Conservation (phyloP, 441 rosid genomes). For the Erodium chrysanthum region DNA sequence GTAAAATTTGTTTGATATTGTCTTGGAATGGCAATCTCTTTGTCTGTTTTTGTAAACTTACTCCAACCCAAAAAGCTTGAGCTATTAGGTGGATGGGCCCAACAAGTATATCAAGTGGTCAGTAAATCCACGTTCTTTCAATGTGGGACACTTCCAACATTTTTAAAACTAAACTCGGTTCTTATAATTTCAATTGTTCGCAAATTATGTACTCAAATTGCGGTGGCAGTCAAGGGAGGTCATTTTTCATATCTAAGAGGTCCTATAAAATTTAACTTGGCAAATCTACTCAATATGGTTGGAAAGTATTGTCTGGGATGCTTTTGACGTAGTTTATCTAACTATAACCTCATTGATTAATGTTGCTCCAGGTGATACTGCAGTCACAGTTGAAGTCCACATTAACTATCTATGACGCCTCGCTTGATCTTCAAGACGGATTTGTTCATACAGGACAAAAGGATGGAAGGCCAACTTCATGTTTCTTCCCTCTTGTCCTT, state of each 20-base stretch:
- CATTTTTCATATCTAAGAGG: background rate
- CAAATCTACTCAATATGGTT: background rate
- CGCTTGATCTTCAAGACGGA: constrained; percentile 96
- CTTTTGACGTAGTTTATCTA: background rate
- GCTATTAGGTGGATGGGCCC: too few relatives aligned
- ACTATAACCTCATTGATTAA: constrained; percentile 6
- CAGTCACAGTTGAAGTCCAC: constrained; percentile 92
- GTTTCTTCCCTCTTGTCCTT: constrained; percentile 72
- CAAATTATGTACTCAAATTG: background rate
- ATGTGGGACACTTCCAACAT: too few relatives aligned
- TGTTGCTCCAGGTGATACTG: constrained; percentile 57
- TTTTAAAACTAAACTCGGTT: background rate
- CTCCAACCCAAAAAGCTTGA: too few relatives aligned
- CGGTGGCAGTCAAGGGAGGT: background rate
- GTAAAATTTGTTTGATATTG: background rate
- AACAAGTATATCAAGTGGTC: too few relatives aligned
- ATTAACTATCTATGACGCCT: constrained; percentile 69
- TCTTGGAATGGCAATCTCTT: background rate
- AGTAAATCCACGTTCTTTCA: too few relatives aligned
- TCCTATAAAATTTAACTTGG: background rate
- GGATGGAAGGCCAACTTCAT: constrained; percentile 74
- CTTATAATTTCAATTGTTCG: background rate
- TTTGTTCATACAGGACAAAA: constrained; percentile 56
- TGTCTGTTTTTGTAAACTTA: too few relatives aligned
- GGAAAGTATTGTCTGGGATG: background rate